These are phyloP conservation scores for Rutstroemia sp. DNA, from an alignment of 2,329 filamentous ascomycete genomes.

Conservation along the genomic window DNA sequence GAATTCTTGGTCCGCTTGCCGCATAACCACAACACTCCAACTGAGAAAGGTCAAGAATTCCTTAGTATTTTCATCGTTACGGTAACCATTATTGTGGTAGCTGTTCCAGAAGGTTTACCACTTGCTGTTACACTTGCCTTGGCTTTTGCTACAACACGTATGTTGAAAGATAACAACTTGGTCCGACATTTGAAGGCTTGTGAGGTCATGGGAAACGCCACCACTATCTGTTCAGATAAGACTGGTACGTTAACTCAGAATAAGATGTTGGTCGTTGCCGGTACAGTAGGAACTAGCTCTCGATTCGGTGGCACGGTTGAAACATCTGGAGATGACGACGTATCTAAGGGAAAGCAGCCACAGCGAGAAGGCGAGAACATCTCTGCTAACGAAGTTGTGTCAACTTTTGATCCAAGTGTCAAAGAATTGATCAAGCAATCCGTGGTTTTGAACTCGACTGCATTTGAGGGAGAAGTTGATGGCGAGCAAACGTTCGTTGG, in stretches of 20 bases:
- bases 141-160: constrained; percentile 59
- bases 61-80: constrained; percentile 56
- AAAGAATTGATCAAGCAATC: constrained; percentile 49
- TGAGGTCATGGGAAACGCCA: constrained; percentile 66
- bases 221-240: constrained; percentile 74
- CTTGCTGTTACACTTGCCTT: constrained; percentile 61
- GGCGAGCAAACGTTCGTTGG: constrained; percentile 57
- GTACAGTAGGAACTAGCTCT: constrained; percentile 53
- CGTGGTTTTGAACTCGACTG: constrained; percentile 61
- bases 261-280: constrained; percentile 70
- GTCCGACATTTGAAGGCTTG: constrained; percentile 61
- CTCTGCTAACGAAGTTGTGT: constrained; percentile 25
- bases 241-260: constrained; percentile 70
- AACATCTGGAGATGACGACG: constrained; percentile 19
- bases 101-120: constrained; percentile 59
- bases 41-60: constrained; percentile 54
- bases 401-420: constrained; percentile 20
- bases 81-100: constrained; percentile 62
- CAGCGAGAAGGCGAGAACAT: constrained; percentile 22
- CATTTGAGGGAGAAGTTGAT: constrained; percentile 58
- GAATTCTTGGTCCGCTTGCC: constrained; percentile 62
- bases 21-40: constrained; percentile 37
- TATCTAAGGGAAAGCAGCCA: constrained; percentile 19
- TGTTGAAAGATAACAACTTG: constrained; percentile 63
- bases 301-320: constrained; percentile 40